Evolutionary conservation across 2,329 filamentous ascomycete species (phyloP), one percentile per base, ranked within the genome.

Genomic region (Scytalidium lignicola): DNA sequence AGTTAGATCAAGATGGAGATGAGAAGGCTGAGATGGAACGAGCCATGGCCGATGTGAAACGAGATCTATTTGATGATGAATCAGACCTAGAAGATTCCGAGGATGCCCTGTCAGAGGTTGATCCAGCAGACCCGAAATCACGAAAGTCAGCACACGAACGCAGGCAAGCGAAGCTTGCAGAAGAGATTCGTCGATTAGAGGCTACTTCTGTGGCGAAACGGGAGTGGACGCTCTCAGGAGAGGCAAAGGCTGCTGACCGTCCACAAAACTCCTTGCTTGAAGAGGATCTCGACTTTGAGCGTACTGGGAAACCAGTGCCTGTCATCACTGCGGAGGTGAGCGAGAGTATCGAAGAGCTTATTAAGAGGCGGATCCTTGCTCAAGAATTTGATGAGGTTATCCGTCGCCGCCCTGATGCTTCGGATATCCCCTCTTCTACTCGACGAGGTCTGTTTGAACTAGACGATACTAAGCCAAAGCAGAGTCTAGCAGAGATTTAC

Each of bases 241-340:
- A 99, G 74, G 91, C 91, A 3, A 79, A 83, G 44, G 92, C 89
- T 1, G 76, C 76, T 1, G 89, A 93, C 58, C 81, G 93, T 29
- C 93, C 93, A 0, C 66, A 90, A 47, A 97, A 99, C 72, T 96
- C 92, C 1, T 78, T 99, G 2, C 80, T 99, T 1, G 91, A 97
- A 64, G 83, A 97, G 70, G 90, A 97, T 61, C 79, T 99, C 21
- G 92, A 97, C 57, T 99, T 97, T 64, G 93, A 99, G 70, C 84
- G 95, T 60, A 83, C 89, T 19, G 93, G 93, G 62, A 99, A 97
- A 67, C 92, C 93, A 0, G 86, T 97, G 1, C 90, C 92, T 1
- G 88, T 97, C 52, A 90, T 96, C 65, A 97, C 93, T 0, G 85
- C 88, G 40, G 91, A 96, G 67, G 78, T 95, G 39, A 95, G 84